These are phyloP conservation scores for Aspergillus versicolor DNA, from an alignment of 2,329 filamentous ascomycete species.

Conservation along the genomic window DNA sequence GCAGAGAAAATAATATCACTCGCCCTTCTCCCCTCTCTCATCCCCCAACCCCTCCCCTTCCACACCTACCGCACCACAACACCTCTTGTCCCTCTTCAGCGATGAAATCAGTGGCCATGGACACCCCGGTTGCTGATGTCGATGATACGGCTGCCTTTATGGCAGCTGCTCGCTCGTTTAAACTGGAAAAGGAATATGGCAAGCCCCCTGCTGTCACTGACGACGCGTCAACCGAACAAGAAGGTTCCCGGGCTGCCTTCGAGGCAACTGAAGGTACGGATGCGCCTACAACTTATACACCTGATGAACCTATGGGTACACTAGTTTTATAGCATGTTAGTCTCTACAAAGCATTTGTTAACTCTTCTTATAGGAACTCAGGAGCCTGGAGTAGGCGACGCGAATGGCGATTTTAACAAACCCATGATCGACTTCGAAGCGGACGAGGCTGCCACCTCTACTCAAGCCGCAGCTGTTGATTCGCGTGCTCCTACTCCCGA, in stretches of 20 bases:
- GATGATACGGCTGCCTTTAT: conserved; percentile 30
- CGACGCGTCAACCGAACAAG: conserved; percentile 6
- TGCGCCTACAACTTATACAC: background rate
- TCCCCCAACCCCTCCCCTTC: background rate
- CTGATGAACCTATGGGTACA: background rate
- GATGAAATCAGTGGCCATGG: conserved; percentile 1
- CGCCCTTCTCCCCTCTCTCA: background rate
- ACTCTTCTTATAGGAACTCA: background rate
- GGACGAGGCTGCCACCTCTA: background rate
- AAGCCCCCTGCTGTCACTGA: conserved; percentile 1
- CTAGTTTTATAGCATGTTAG: background rate
- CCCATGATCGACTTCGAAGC: background rate
- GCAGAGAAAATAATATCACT: conserved; percentile 3
- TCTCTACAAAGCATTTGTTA: background rate
- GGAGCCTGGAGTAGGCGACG: background rate
- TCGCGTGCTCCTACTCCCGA: background rate
- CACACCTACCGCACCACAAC: background rate
- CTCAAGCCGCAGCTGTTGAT: conserved; percentile 4
- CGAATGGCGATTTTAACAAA: background rate
- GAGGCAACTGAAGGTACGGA: background rate
- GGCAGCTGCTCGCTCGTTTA: conserved; percentile 24
- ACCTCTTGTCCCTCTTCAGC: background rate
- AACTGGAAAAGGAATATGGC: conserved; percentile 8
- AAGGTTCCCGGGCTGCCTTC: background rate
- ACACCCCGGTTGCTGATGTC: conserved; percentile 18